Evolutionary conservation across 129 eudicot genomes (phyloP), one percentile per base, ranked within the genome.

Genomic region (Scalesia atractyloides): DNA sequence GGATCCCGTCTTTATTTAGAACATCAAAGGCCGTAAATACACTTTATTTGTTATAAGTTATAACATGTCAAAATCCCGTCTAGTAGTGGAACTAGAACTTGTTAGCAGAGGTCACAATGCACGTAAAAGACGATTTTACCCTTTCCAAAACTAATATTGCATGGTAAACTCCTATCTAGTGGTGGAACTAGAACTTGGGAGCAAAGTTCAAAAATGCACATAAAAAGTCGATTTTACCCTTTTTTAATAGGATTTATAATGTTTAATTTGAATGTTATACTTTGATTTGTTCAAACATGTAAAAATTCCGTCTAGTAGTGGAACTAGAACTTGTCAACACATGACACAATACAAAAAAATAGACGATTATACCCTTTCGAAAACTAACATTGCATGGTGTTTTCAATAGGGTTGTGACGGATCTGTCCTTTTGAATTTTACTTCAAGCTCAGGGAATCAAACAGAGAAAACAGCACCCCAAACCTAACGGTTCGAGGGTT

Each of bases 361-460:
- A n/a, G 58, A 66, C 36, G 4, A 53, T 41, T 63, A 63, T 50
- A 7, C 7, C 77, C 66, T 16, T 69, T 9, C 50, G 53, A 41
- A 41, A n/a, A 7, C 64, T 66, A 49, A 18, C 12, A 26, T 56
- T 41, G 60, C 51, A 47, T 58, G 54, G 49, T 58, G 64, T 58
- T 17, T 60, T 36, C 64, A 19, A 43, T 64, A 93, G 98, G 98
- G 96, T 41, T 93, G 98, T 73, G 98, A 93, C 82, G 96, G 73
- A 73, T 93, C 98, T 0, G 76, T 93, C 26, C 84, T 93, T 26
- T 58, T 93, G 65, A 84, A 93, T 73, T 54, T 56, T 13, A 93
- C 96, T 22, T 70, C 85, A 37, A 77, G 80, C 57, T 39, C 86
- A 0, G 94, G 94, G 69, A 89, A 93, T 73, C 86, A 84, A 79